A percentile compares a stretch with the other conserved stretches of the same genome.
phyloP scores from a whole-genome alignment of 2,329 filamentous ascomycete species.

The Exophiala sp. region DNA sequence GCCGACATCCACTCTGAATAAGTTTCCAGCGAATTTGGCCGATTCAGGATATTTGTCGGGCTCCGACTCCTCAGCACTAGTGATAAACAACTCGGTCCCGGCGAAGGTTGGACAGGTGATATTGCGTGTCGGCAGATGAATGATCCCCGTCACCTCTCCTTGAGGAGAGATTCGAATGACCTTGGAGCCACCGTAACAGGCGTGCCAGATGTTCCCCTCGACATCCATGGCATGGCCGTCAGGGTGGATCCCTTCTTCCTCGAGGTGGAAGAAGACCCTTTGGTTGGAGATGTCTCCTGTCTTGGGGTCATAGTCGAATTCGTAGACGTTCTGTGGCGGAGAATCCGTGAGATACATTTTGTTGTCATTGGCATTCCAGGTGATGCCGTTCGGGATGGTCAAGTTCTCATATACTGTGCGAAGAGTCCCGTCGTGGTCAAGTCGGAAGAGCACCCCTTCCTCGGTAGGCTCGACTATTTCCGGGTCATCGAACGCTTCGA shows the following conservation, averaged over 20 bases:
- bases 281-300: conserved; percentile 62
- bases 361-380: conserved; percentile 67
- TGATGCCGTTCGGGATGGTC: conserved; percentile 77
- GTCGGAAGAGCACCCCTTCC: conserved; percentile 66
- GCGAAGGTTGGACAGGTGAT: conserved; percentile 77
- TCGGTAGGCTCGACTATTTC: conserved; percentile 48
- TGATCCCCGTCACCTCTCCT: conserved; percentile 66
- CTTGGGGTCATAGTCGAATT: conserved; percentile 64
- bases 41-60: conserved; percentile 59
- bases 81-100: conserved; percentile 69
- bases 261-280: conserved; percentile 66
- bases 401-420: conserved; percentile 58
- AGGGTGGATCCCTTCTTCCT: conserved; percentile 56
- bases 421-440: conserved; percentile 56
- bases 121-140: conserved; percentile 69
- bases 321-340: conserved; percentile 61
- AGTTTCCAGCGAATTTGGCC: conserved; percentile 59
- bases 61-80: conserved; percentile 64
- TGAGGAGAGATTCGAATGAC: conserved; percentile 67
- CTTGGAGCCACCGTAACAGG: conserved; percentile 70
- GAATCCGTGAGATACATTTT: conserved; percentile 82
- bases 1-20: conserved; percentile 44
- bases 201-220: conserved; percentile 83
- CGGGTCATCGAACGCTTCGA: conserved; percentile 81
- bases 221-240: conserved; percentile 82